Conservation (phyloP, 768 basidiomycete genomes). For the Tylopilus plumbeoviolaceoides region DNA sequence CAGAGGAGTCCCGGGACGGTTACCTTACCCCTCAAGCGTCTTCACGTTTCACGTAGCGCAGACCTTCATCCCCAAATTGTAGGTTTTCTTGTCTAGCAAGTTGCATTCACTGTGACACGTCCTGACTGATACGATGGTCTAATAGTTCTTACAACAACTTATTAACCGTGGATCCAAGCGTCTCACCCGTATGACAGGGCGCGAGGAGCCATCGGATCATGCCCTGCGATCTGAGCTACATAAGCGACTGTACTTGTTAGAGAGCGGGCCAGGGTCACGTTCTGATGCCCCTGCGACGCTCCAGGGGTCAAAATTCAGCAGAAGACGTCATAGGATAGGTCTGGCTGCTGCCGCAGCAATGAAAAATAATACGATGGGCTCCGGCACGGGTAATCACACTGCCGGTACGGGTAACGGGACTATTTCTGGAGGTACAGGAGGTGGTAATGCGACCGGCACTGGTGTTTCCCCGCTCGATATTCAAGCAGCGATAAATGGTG, state of each 20-base stretch:
- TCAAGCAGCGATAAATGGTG: constrained; percentile 31
- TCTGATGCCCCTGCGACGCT: neutral
- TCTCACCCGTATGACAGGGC: constrained; percentile 66
- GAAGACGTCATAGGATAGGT: constrained; percentile 8
- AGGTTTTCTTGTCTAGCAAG: constrained; percentile 15
- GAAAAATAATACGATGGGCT: neutral
- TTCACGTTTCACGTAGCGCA: constrained; percentile 24
- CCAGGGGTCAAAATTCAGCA: constrained; percentile 7
- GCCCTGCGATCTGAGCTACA: constrained; percentile 44
- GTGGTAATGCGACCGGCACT: constrained; percentile 12
- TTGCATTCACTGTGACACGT: no score
- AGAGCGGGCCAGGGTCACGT: constrained; percentile 21
- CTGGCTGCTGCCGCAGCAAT: constrained; percentile 2
- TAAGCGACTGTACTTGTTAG: constrained; percentile 39
- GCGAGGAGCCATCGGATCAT: constrained; percentile 43
- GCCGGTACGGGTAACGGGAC: constrained; percentile 12
- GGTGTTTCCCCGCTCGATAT: constrained; percentile 37
- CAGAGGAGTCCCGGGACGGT: constrained; percentile 28
- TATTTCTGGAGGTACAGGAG: neutral
- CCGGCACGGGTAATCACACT: constrained; percentile 2
- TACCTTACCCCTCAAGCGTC: constrained; percentile 40
- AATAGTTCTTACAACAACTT: constrained; percentile 63
- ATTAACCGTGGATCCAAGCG: constrained; percentile 63
- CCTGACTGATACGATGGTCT: neutral
- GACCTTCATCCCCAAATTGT: constrained; percentile 44